Conservation (phyloP, 2,329 filamentous ascomycete genomes). For the Cladosporium sp. region DNA sequence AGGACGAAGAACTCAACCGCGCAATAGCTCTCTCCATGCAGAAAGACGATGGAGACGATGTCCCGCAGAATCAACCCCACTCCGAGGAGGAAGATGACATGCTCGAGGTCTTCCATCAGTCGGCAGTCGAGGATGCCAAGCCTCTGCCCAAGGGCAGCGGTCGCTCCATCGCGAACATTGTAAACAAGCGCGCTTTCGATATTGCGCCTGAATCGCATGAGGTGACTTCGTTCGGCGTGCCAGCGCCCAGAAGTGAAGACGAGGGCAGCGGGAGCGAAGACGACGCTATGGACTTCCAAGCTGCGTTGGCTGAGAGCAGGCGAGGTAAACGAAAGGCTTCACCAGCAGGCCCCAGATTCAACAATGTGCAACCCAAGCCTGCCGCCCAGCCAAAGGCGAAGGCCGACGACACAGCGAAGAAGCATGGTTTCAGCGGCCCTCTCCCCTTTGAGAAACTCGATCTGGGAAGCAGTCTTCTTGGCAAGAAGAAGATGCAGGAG, state of each 20-base stretch:
- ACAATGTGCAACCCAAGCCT: constrained; percentile 24
- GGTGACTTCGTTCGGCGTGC: constrained; percentile 29
- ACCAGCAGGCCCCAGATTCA: constrained; percentile 15
- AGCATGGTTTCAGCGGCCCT: constrained; percentile 67
- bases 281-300: constrained; percentile 72
- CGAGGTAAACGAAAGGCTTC: constrained; percentile 31
- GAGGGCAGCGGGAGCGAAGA: constrained; percentile 54
- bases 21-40: constrained; percentile 83
- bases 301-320: constrained; percentile 69
- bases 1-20: constrained; percentile 71
- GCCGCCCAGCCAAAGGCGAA: constrained; percentile 16
- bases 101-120: constrained; percentile 44
- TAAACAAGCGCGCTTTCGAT: constrained; percentile 68
- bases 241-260: constrained; percentile 27
- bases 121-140: constrained; percentile 38
- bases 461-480: constrained; percentile 59
- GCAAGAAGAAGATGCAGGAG: constrained; percentile 50
- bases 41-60: constrained; percentile 49
- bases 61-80: not conserved
- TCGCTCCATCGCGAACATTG: constrained; percentile 65
- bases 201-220: constrained; percentile 46
- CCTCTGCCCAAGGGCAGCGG: constrained; percentile 44
- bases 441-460: constrained; percentile 82
- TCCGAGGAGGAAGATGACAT: constrained; percentile 36
- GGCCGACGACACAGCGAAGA: constrained; percentile 38